Evolutionary conservation across 2,329 filamentous ascomycete genomes (phyloP), one percentile per base, ranked within the genome.

Genomic region (Cryphonectria japonica): DNA sequence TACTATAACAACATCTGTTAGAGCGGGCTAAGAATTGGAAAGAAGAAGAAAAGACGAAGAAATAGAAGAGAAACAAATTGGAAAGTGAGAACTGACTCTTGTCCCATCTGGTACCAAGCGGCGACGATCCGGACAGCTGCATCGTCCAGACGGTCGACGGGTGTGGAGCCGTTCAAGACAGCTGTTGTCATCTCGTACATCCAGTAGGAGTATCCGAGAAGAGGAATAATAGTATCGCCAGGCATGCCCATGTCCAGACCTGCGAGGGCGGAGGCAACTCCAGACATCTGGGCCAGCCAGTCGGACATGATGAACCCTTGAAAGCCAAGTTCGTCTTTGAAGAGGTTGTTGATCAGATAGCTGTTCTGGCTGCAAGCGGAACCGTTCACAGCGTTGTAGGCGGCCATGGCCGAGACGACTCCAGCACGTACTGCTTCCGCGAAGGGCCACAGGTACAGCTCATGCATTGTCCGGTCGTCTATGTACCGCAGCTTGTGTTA

Each of bases 251-350:
- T 85, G 73, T 95, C 93, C 11, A 95, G 85, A 2, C 93, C 93
- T 57, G 92, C 90, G 14, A 95, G 82, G 4, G 92, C 91, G 74
- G 90, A 90, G 26, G 87, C 89, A 19, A 95, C 92, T 7, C 93
- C 93, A 11, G 89, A 91, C 73, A 92, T 85, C 78, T 95, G 92
- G 2, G 92, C 92, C 26, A 93, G 82, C 92, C 93, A 96, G 79
- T 97, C 93, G n/a, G 87, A 89, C 87, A 93, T 89, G 70, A 95
- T 86, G 76, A 93, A 93, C 0, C 93, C 93, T 75, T 94, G 92
- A 82, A 95, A 95, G 59, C 92, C 92, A 0, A 95, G 85, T 80
- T 96, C 93, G 39, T 87, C 87, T 82, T 96, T 96, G 75, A 96
- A 84, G 2, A 96, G 81, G 61, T 90, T 89, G 78, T 96, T 96